A percentile compares a stretch with the other conserved stretches of the same genome.
These are phyloP conservation scores for Lolium multiflorum DNA, from an alignment of 176 grass and related monocot species.

Conservation along the genomic window DNA sequence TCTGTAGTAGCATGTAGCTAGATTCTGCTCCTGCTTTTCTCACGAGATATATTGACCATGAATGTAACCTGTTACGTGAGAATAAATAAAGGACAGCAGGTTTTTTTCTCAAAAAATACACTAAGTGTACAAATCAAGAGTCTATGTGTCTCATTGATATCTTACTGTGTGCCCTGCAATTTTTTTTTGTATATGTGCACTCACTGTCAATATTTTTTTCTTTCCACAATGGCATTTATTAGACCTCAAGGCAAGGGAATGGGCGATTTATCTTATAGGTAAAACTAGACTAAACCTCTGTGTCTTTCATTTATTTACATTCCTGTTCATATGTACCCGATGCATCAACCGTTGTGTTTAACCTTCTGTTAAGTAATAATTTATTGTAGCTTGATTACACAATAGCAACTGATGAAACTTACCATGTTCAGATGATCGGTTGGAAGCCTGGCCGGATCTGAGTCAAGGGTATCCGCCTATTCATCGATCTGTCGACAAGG, in stretches of 20 bases:
- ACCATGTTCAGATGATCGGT: background rate
- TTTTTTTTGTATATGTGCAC: background rate
- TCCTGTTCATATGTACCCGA: background rate
- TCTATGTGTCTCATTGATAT: background rate
- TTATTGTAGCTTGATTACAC: conserved; percentile 27
- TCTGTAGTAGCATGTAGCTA: no score
- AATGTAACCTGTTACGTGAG: no score
- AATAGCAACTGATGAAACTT: conserved; percentile 2
- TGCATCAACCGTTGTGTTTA: background rate
- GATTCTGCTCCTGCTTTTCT: no score
- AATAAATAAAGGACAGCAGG: no score
- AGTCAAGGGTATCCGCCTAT: background rate
- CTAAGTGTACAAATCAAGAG: background rate
- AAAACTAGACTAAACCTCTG: background rate
- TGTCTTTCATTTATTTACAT: conserved; percentile 10
- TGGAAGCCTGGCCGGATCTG: background rate
- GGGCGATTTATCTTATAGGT: background rate
- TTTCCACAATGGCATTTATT: background rate
- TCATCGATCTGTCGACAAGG: background rate
- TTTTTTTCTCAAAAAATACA: no score
- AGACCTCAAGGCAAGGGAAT: background rate
- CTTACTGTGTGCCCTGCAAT: background rate
- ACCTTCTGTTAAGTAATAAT: background rate
- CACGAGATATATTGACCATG: no score
- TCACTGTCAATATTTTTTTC: conserved; percentile 2